Conservation (phyloP, 306 rosid species). For the Gastrolobium villosum region DNA sequence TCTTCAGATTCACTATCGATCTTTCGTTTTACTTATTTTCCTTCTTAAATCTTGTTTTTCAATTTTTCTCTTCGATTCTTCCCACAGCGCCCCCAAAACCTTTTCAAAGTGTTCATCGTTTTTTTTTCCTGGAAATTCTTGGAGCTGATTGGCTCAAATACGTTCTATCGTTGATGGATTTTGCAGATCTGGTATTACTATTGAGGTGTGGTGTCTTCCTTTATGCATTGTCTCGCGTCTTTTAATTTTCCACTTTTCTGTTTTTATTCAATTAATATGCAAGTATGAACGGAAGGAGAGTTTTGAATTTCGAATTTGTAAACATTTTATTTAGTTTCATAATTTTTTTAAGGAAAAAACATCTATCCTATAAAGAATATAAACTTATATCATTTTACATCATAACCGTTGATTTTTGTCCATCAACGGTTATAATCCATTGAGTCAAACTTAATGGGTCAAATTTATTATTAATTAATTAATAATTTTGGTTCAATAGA, state of each 20-base stretch:
- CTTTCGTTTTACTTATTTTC: too few relatives aligned
- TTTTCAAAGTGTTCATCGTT: neutral
- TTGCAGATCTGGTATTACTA: conserved; percentile 45
- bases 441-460: too few relatives aligned
- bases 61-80: neutral
- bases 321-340: neutral
- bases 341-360: neutral
- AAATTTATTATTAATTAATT: too few relatives aligned
- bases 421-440: too few relatives aligned
- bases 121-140: neutral
- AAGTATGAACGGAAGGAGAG: neutral
- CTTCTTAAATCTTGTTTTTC: too few relatives aligned
- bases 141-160: neutral
- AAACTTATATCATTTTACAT: too few relatives aligned
- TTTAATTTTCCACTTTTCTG: neutral
- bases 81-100: too few relatives aligned
- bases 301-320: conserved; percentile 6
- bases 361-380: too few relatives aligned
- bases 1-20: too few relatives aligned
- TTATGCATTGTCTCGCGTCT: neutral
- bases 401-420: too few relatives aligned
- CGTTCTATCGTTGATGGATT: conserved; percentile 15
- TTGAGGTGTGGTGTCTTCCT: neutral
- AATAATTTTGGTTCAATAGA: too few relatives aligned
- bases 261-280: neutral